Conservation (phyloP, 345 rosid genomes). For the Punica granatum region DNA sequence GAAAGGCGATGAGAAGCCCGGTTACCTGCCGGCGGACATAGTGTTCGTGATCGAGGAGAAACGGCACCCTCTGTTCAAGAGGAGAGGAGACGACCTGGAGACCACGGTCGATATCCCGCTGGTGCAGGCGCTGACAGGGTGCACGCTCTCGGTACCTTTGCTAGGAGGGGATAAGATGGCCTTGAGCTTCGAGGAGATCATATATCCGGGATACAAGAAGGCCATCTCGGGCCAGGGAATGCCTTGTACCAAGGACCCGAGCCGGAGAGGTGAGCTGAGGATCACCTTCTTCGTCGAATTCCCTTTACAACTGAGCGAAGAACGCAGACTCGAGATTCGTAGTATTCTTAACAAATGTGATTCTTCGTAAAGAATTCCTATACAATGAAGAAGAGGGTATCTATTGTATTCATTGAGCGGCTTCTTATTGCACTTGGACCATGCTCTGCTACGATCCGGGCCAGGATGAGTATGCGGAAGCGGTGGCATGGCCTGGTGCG, state of each 20-base stretch:
- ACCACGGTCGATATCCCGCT: slow-evolving; percentile 63
- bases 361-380: slow-evolving; percentile 4
- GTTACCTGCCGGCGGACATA: slow-evolving; percentile 61
- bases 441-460: too few relatives aligned
- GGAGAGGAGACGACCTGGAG: slow-evolving; percentile 61
- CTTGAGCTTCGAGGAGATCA: slow-evolving; percentile 39
- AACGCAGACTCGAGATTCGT: slow-evolving; percentile 39
- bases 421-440: too few relatives aligned
- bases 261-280: slow-evolving; percentile 54
- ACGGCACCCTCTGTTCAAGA: slow-evolving; percentile 51
- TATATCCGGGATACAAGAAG: slow-evolving; percentile 59
- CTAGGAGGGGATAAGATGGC: slow-evolving; percentile 53
- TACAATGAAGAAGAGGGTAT: neutral
- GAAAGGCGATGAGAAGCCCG: slow-evolving; percentile 75
- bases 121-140: slow-evolving; percentile 70
- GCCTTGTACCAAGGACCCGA: slow-evolving; percentile 44
- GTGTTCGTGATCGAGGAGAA: slow-evolving; percentile 52
- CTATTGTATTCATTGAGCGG: too few relatives aligned
- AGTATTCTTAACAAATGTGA: slow-evolving; percentile 48
- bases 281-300: slow-evolving; percentile 54
- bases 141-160: slow-evolving; percentile 58
- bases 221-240: slow-evolving; percentile 65
- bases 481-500: too few relatives aligned
- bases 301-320: slow-evolving; percentile 39
- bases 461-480: too few relatives aligned